Conservation (phyloP, 2,329 filamentous ascomycete genomes). For the Xylariaceae sp. region DNA sequence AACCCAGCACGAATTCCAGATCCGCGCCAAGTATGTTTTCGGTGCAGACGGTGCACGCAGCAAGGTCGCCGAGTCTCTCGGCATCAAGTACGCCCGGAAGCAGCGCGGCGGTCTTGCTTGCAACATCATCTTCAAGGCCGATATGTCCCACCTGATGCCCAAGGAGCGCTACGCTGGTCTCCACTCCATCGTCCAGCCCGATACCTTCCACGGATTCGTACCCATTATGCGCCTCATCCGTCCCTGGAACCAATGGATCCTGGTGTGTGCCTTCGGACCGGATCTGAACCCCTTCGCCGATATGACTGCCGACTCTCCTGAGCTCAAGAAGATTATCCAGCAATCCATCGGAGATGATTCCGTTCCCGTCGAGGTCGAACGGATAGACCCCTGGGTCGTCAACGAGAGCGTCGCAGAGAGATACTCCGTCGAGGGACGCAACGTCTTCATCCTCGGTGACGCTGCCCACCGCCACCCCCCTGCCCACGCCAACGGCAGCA, state of each 20-base stretch:
- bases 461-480: conserved; percentile 55
- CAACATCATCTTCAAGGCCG: conserved; percentile 39
- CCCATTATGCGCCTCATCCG: conserved; percentile 49
- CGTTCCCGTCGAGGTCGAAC: conserved; percentile 45
- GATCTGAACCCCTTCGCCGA: conserved; percentile 13
- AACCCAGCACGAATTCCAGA: conserved; percentile 38
- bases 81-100: conserved; percentile 33
- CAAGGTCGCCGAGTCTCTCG: conserved; percentile 35
- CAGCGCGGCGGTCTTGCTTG: conserved; percentile 35
- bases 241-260: conserved; percentile 54
- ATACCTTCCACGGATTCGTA: conserved; percentile 40
- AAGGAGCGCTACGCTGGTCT: conserved; percentile 46
- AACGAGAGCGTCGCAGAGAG: conserved; percentile 56
- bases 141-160: conserved; percentile 47
- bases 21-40: conserved; percentile 50
- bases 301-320: conserved; percentile 12
- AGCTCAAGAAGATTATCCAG: conserved; percentile 21
- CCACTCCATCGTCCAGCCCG: conserved; percentile 51
- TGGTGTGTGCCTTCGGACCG: conserved; percentile 38
- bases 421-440: conserved; percentile 48
- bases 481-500: conserved; percentile 51
- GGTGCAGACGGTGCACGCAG: conserved; percentile 50
- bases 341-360: conserved; percentile 46
- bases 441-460: conserved; percentile 50
- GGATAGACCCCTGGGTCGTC: conserved; percentile 53